Conservation (phyloP, 352 stramenopile genomes). For the Phytophthora palmivora region DNA sequence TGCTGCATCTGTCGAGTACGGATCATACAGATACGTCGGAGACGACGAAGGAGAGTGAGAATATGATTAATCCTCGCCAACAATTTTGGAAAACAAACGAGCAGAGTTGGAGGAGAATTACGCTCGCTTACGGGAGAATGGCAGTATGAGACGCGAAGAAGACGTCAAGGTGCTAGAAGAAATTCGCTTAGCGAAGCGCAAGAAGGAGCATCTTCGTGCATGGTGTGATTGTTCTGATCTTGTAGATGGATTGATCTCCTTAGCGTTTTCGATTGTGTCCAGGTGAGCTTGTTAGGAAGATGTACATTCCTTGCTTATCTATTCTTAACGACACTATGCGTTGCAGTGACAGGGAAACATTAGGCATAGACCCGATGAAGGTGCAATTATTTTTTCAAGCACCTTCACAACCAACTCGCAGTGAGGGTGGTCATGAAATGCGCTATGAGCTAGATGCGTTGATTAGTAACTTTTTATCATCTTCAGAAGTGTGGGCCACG, state of each 20-base stretch:
- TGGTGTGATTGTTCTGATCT: constrained; percentile 40
- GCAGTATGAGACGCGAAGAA: constrained; percentile 41
- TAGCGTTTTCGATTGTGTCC: constrained; percentile 31
- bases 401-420: background rate
- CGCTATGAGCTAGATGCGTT: constrained; percentile 32
- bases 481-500: constrained; percentile 35
- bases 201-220: constrained; percentile 30
- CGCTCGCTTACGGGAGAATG: constrained; percentile 41
- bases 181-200: constrained; percentile 35
- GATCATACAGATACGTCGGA: constrained; percentile 1
- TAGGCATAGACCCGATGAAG: constrained; percentile 37
- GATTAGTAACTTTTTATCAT: constrained; percentile 36
- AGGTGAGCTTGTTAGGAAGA: constrained; percentile 25
- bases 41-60: background rate
- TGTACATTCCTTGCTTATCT: background rate
- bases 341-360: constrained; percentile 18
- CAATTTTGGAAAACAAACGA: constrained; percentile 48
- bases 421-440: constrained; percentile 19
- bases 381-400: constrained; percentile 26
- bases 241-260: constrained; percentile 38
- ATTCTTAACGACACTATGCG: background rate
- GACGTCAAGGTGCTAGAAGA: constrained; percentile 41
- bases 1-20: background rate
- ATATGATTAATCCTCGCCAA: constrained; percentile 33
- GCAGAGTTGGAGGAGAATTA: constrained; percentile 62